Evolutionary conservation across 2,329 filamentous ascomycete genomes (phyloP), one percentile per base, ranked within the genome.

Genomic region (Epichloe brachyelytri): DNA sequence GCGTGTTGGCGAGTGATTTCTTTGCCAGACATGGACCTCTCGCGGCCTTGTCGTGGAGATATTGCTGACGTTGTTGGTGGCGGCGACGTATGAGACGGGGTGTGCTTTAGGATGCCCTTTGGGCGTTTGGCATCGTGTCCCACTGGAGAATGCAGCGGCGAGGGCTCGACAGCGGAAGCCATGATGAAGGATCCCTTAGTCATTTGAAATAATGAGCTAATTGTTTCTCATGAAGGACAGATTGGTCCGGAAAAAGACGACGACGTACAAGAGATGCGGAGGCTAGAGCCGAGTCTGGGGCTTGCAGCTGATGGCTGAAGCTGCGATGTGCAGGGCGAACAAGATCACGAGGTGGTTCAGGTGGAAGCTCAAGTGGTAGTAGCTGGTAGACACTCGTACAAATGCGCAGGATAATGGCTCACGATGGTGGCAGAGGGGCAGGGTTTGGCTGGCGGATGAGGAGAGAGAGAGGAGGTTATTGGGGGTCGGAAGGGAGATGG

Each of bases 1-100:
- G 80, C 1, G 93, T 98, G 71, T 98, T 98, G 67, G 90, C 83
- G 54, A 3, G 89, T 94, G 60, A 96, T 75, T 64, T 97, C 93
- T 71, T 94, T 93, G 58, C 89, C 84, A 4, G 80, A 80, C 58
- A 70, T 63, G 52, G 74, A 61, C 61, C 61, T 63, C 51, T 67
- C 65, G 48, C 65, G 63, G 39, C 48, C 50, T 36, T 52, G 54
- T 20, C 12, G 53, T 77, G 58, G 66, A 78, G 59, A 48, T 26
- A 37, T 44, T 6, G 68, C 76, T 54, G 65, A 77, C 74, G 61
- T 43, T 22, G 68, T 76, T 54, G 65, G 76, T 74, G 62, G 63
- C 8, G 81, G 77, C 33, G 80, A 78, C 53, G 77, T 74, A 60
- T 78, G 83, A 55, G 78, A 88, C 37, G 55, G 54, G 46, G 86